These are phyloP conservation scores for Aspergillus sp. DNA, from an alignment of 2,329 filamentous ascomycete species.

Conservation along the genomic window DNA sequence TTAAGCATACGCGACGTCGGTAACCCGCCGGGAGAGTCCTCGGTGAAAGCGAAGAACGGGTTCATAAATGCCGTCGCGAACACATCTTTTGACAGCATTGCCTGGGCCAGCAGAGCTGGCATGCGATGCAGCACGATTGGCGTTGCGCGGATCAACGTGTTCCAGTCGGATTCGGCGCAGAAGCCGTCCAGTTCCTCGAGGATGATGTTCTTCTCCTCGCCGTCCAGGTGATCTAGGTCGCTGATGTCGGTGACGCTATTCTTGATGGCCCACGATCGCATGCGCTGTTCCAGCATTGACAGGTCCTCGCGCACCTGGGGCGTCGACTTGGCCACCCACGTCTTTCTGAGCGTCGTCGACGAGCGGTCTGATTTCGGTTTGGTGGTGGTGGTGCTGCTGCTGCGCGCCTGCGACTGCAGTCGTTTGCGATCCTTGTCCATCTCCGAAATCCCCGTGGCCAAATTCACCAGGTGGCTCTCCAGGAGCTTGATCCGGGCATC, in stretches of 20 bases:
- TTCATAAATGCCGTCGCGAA: conserved; percentile 5
- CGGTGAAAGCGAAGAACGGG: conserved; percentile 9
- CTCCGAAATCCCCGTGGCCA: neutral
- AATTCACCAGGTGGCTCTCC: neutral
- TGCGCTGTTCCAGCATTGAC: neutral
- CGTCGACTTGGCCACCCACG: conserved; percentile 3
- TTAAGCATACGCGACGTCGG: neutral
- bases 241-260: neutral
- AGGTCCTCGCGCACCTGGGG: conserved; percentile 5
- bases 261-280: conserved; percentile 7
- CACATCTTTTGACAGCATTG: conserved; percentile 2
- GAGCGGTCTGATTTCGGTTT: neutral
- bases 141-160: neutral
- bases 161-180: conserved; percentile 3
- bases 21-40: neutral
- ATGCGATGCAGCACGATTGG: neutral
- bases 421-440: conserved; percentile 4
- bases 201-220: neutral
- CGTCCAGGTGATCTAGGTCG: neutral
- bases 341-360: neutral
- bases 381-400: neutral
- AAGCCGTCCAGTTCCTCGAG: conserved; percentile 3
- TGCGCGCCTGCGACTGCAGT: neutral
- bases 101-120: conserved; percentile 1
- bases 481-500: neutral